Conservation (phyloP, 129 eudicot genomes). For the Chrysanthemum lavandulifolium region DNA sequence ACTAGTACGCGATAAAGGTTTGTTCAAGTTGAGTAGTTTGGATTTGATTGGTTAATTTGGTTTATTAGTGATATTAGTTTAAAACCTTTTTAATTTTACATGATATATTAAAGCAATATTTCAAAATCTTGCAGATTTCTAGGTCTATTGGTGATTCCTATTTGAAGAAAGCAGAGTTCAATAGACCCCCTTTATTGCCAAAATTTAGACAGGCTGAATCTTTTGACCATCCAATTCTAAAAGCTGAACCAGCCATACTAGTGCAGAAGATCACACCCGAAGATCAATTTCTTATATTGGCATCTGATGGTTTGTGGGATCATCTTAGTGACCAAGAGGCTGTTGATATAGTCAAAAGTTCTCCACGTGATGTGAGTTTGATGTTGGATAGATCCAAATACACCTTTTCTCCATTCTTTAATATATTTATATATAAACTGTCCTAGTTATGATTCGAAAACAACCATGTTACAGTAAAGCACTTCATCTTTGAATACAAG, state of each 20-base stretch:
- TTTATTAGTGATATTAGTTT: conserved; percentile 6
- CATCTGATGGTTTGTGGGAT: conserved; percentile 89
- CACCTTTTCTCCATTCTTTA: too few species aligned
- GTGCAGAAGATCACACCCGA: conserved; percentile 54
- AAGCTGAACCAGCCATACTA: conserved; percentile 57
- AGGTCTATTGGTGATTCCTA: conserved; percentile 80
- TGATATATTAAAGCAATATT: conserved; percentile 5
- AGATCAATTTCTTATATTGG: conserved; percentile 69
- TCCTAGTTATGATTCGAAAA: too few species aligned
- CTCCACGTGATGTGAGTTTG: conserved; percentile 54
- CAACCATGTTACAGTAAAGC: too few species aligned
- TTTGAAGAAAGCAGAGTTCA: conserved; percentile 64
- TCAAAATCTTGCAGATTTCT: conserved; percentile 52
- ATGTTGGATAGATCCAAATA: background rate
- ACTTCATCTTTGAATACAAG: too few species aligned
- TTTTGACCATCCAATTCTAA: conserved; percentile 49
- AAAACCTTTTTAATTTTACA: background rate
- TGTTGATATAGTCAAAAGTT: conserved; percentile 53
- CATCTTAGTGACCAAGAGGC: conserved; percentile 76
- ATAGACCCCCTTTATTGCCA: conserved; percentile 49
- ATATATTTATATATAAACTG: too few species aligned
- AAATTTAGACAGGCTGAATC: conserved; percentile 54
- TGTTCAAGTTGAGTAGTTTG: conserved; percentile 27
- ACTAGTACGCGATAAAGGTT: conserved; percentile 27
- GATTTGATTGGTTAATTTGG: conserved; percentile 16